These are phyloP conservation scores for Podospora sp. DNA, from an alignment of 495 filamentous ascomycete species.

Conservation along the genomic window DNA sequence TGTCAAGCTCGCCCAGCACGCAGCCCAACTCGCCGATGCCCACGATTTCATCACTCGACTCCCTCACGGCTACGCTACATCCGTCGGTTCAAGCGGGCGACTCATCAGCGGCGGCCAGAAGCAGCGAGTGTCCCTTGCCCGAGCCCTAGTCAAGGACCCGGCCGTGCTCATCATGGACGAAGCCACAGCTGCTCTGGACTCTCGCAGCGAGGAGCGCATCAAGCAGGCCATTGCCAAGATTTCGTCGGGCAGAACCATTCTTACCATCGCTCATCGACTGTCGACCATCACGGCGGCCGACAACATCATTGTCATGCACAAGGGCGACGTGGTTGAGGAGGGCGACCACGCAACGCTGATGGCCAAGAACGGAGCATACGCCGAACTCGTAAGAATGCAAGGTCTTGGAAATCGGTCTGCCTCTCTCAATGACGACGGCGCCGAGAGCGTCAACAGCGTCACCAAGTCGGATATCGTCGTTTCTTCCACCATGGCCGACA, in stretches of 20 bases:
- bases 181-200: slow-evolving; percentile 88
- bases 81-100: slow-evolving; percentile 51
- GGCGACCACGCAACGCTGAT: slow-evolving; percentile 9
- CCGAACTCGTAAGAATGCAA: slow-evolving; percentile 52
- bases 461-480: not conserved
- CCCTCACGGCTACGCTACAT: slow-evolving; percentile 49
- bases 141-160: slow-evolving; percentile 85
- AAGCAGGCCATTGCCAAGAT: slow-evolving; percentile 87
- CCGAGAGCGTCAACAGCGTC: slow-evolving; percentile 6
- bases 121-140: slow-evolving; percentile 68
- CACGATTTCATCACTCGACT: slow-evolving; percentile 40
- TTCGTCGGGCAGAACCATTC: slow-evolving; percentile 81
- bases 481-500: not conserved
- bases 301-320: slow-evolving; percentile 22
- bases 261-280: slow-evolving; percentile 66
- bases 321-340: slow-evolving; percentile 14
- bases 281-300: slow-evolving; percentile 17
- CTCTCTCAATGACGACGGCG: slow-evolving; percentile 41
- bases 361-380: slow-evolving; percentile 11
- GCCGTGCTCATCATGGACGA: slow-evolving; percentile 89
- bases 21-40: slow-evolving; percentile 44
- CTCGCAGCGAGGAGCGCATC: slow-evolving; percentile 89
- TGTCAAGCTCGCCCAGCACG: slow-evolving; percentile 34
- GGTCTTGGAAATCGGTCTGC: slow-evolving; percentile 43
- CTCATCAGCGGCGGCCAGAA: slow-evolving; percentile 60